phyloP scores from a whole-genome alignment of 164 flowering plant genomes.

The Macadamia integrifolia region DNA sequence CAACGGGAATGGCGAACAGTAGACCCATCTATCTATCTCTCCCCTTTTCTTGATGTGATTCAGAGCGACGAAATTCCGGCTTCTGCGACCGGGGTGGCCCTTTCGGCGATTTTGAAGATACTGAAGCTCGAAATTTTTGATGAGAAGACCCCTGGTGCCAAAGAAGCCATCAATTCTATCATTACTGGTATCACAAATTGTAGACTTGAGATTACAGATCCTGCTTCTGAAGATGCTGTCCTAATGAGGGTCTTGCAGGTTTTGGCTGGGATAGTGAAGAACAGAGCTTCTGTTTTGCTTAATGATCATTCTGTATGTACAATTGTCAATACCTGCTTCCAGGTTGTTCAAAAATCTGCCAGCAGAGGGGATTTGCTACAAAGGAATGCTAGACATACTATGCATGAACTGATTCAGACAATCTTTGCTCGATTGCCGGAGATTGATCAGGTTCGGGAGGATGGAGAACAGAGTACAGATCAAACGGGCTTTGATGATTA shows the following conservation, averaged over 20 bases:
- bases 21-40: slow-evolving; percentile 64
- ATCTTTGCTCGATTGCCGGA: slow-evolving; percentile 59
- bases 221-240: slow-evolving; percentile 44
- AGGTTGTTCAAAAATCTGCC: slow-evolving; percentile 63
- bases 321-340: slow-evolving; percentile 67
- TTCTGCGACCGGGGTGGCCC: slow-evolving; percentile 59
- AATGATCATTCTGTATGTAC: slow-evolving; percentile 67
- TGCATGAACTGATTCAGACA: slow-evolving; percentile 73
- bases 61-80: slow-evolving; percentile 74
- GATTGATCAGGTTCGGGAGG: slow-evolving; percentile 26
- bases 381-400: slow-evolving; percentile 54
- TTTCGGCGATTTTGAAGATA: slow-evolving; percentile 62
- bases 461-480: slow-evolving; percentile 18
- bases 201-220: slow-evolving; percentile 54
- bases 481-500: slow-evolving; percentile 25
- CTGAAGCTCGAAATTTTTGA: slow-evolving; percentile 59
- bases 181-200: slow-evolving; percentile 58
- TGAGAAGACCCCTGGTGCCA: slow-evolving; percentile 62
- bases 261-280: slow-evolving; percentile 45
- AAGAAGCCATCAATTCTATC: slow-evolving; percentile 44
- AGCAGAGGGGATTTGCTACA: slow-evolving; percentile 68
- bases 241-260: slow-evolving; percentile 66
- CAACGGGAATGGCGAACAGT: slow-evolving; percentile 66
- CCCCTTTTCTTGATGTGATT: slow-evolving; percentile 78
- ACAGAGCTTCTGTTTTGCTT: slow-evolving; percentile 43